Percentiles rank a stretch among this genome's conserved stretches.
Conservation (phyloP, 106 monocot genomes). For the Narthecium ossifragum region DNA sequence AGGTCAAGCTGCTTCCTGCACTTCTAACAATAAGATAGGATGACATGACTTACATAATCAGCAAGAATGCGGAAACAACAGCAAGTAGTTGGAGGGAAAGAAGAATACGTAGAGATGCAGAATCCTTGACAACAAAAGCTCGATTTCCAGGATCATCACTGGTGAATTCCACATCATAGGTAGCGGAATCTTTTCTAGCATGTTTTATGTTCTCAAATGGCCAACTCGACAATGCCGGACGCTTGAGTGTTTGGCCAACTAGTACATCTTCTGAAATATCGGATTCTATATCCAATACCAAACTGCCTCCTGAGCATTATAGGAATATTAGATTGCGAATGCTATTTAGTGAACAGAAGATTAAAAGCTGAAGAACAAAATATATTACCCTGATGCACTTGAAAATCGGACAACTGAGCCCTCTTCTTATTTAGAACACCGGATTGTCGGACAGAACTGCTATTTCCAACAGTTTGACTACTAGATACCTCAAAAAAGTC, state of each 20-base stretch:
- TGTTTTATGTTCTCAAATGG: slow-evolving; percentile 31
- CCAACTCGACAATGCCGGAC: slow-evolving; percentile 23
- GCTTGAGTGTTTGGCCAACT: slow-evolving; percentile 61
- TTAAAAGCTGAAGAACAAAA: not conserved
- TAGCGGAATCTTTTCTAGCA: slow-evolving; percentile 16
- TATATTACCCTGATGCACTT: slow-evolving; percentile 23
- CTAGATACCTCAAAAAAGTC: slow-evolving; percentile 34
- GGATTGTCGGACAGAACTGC: slow-evolving; percentile 17
- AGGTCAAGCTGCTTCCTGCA: slow-evolving; percentile 72
- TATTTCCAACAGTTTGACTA: slow-evolving; percentile 45
- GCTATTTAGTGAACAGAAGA: not conserved
- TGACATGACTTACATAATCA: slow-evolving; percentile 30
- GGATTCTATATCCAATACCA: slow-evolving; percentile 41
- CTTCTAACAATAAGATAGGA: slow-evolving; percentile 47
- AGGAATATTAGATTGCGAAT: not conserved
- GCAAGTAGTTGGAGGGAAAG: slow-evolving; percentile 9
- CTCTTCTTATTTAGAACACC: slow-evolving; percentile 22
- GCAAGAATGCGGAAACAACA: not conserved
- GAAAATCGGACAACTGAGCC: slow-evolving; percentile 20
- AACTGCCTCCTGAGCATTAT: slow-evolving; percentile 36
- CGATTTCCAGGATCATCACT: slow-evolving; percentile 17
- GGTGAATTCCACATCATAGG: slow-evolving; percentile 7
- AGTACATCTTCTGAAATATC: slow-evolving; percentile 35
- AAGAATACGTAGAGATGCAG: slow-evolving; percentile 35
- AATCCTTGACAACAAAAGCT: slow-evolving; percentile 25